Evolutionary conservation across 768 basidiomycete species (phyloP).

Genomic region (Melanogaster broomeanus): DNA sequence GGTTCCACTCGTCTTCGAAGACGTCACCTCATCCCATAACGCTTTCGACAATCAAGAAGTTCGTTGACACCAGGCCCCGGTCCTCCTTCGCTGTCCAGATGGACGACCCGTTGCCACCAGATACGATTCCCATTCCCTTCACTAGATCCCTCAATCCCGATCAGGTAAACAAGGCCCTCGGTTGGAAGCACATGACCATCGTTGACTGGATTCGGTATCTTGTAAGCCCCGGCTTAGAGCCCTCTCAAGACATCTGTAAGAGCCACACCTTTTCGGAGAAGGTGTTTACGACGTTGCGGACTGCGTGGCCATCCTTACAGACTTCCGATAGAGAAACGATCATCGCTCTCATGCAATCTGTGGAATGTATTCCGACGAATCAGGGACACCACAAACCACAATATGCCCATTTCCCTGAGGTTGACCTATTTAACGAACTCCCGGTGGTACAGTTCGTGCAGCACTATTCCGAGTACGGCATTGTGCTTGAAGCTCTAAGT

Average conservation of each 20-base stretch:
- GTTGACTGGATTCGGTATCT: constrained; percentile 73
- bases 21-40: too few relatives aligned
- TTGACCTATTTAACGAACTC: constrained; percentile 84
- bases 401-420: constrained; percentile 81
- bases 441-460: constrained; percentile 43
- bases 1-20: too few relatives aligned
- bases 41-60: constrained; percentile 51
- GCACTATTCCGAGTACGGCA: too few relatives aligned
- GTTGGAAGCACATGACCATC: constrained; percentile 73
- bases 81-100: constrained; percentile 48
- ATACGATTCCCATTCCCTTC: constrained; percentile 68
- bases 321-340: constrained; percentile 49
- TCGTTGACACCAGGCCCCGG: constrained; percentile 58
- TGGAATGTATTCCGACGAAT: constrained; percentile 72
- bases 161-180: constrained; percentile 46
- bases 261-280: constrained; percentile 76
- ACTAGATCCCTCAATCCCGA: constrained; percentile 55
- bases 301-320: constrained; percentile 64
- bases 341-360: constrained; percentile 44
- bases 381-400: constrained; percentile 67
- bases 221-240: constrained; percentile 43
- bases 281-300: constrained; percentile 51
- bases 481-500: too few relatives aligned
- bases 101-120: constrained; percentile 70
- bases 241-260: constrained; percentile 57